phyloP scores from a whole-genome alignment of 2,329 filamentous ascomycete genomes.

The Reticulascus tulasneorum region DNA sequence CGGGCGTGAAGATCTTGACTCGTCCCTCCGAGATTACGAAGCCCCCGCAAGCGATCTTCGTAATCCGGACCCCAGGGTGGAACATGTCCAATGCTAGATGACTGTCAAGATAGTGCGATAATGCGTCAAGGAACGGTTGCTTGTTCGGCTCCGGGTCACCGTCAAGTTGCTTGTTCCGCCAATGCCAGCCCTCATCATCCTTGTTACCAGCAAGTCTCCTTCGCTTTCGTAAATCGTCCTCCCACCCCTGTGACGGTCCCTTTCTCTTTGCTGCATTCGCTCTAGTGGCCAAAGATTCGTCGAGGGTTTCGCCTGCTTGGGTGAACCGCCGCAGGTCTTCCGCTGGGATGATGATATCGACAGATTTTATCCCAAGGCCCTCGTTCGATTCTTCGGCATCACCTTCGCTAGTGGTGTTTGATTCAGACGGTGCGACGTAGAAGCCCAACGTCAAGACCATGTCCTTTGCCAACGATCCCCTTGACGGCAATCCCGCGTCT shows the following conservation, averaged over 20 bases:
- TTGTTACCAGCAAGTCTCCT: slow-evolving; percentile 43
- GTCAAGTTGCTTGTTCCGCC: slow-evolving; percentile 28
- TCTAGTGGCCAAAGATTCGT: slow-evolving; percentile 2
- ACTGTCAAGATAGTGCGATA: slow-evolving; percentile 45
- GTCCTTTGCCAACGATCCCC: slow-evolving; percentile 37
- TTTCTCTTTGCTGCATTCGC: slow-evolving; percentile 11
- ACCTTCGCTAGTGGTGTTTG: not conserved
- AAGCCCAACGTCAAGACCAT: slow-evolving; percentile 50
- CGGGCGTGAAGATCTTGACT: slow-evolving; percentile 41
- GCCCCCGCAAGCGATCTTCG: slow-evolving; percentile 51
- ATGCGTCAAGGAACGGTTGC: slow-evolving; percentile 47
- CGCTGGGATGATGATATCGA: slow-evolving; percentile 50
- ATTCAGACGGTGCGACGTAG: slow-evolving; percentile 30
- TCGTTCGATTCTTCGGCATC: slow-evolving; percentile 13
- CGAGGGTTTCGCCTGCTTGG: slow-evolving; percentile 30
- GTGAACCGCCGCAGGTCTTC: slow-evolving; percentile 44
- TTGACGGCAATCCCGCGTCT: slow-evolving; percentile 28
- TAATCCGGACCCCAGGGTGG: slow-evolving; percentile 49
- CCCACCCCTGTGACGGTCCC: slow-evolving; percentile 19
- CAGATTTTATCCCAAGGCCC: slow-evolving; percentile 32
- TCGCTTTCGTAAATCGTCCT: slow-evolving; percentile 31
- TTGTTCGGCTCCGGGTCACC: slow-evolving; percentile 9
- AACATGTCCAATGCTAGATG: slow-evolving; percentile 53
- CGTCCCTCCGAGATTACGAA: slow-evolving; percentile 51
- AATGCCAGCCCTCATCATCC: slow-evolving; percentile 50